A percentile compares a stretch with the other conserved stretches of the same genome.
Evolutionary conservation across 805 yeast species (phyloP).

Genomic region (Candida odintsovae): DNA sequence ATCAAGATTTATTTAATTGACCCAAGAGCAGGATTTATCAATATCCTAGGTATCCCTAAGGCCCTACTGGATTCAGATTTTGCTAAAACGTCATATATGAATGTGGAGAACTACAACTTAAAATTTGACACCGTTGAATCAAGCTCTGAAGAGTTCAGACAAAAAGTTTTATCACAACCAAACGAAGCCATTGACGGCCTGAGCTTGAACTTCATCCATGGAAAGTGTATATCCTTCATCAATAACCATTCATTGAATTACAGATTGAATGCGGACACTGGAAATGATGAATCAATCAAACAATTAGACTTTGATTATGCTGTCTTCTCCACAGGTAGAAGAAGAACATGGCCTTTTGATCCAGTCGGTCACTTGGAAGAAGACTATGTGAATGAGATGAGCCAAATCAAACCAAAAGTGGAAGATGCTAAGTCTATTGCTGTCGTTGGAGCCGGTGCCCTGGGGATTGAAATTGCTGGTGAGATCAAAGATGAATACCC

Average conservation of each 20-base stretch:
- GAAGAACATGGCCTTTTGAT: conserved; percentile 49
- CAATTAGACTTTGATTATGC: conserved; percentile 39
- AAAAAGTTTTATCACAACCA: conserved; percentile 4
- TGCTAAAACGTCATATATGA: conserved; percentile 29
- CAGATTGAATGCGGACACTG: conserved; percentile 17
- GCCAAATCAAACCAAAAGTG: conserved; percentile 26
- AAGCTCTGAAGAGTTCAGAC: conserved; percentile 25
- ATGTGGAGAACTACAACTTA: conserved; percentile 22
- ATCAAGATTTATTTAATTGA: conserved; percentile 31
- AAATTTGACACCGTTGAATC: conserved; percentile 29
- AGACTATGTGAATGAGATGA: conserved; percentile 38
- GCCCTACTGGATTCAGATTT: conserved; percentile 32
- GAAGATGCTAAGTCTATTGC: conserved; percentile 32
- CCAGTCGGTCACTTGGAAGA: conserved; percentile 38
- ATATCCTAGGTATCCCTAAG: conserved; percentile 34
- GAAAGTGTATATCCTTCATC: conserved; percentile 18
- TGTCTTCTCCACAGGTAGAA: conserved; percentile 43
- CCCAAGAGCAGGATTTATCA: conserved; percentile 36
- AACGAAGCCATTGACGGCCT: conserved; percentile 12
- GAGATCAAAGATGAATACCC: conserved; percentile 37
- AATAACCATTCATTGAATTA: conserved; percentile 16
- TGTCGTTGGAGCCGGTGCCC: conserved; percentile 47
- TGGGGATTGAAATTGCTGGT: conserved; percentile 46
- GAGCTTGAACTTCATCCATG: conserved; percentile 18
- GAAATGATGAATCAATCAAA: conserved; percentile 2